Base-by-base conservation (phyloP, 1,284 basidiomycete species). In the Exsudoporus floridanus region DNA sequence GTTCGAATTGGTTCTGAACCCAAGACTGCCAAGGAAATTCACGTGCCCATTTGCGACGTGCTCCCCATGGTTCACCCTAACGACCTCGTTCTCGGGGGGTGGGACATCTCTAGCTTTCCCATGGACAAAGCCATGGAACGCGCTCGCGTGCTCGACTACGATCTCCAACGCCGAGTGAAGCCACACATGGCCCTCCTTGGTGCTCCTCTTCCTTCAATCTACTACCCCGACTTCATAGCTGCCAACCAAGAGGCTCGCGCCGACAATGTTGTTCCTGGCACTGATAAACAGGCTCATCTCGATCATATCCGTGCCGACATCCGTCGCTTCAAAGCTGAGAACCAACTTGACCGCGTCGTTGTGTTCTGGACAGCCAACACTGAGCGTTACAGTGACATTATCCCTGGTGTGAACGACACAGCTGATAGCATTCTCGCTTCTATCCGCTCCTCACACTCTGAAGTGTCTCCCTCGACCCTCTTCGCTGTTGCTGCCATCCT, bases 281-380 rank as follows among this genome's bases (percentile, higher is more conserved):
- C 74, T 0, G 85, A 96, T 77, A 98, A 99, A 80, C 86, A 88
- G 60, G 87, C 77, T 9, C 96, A 99, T 73, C 86, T 99, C 57
- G 94, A 98, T 61, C 87, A 91, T 61, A 86, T 99, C 66, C 92
- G 95, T 56, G 80, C 81, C 45, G 94, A 98, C 72, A 98, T 98
- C 67, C 92, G 94, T 66, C 81, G 86, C 53, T 99, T 99, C 83
- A 98, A 98, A 80, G 69, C 76, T 48, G 74, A 85, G 61, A 84
- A 99, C 73, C 79, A 77, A 35, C 85, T 98, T 50, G 95, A 97
- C 72, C 88, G 87, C 54, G 83, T 93, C 59, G 76, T 98, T 60
- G 88, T 97, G 53, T 95, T 97, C 78, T 98, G 94, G 94, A 97
- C 94, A 30, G 96, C 96, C 70, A 98, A 99, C 79, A 99, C 96